These are phyloP conservation scores for Suillus variegatus DNA, from an alignment of 768 basidiomycete genomes.

Conservation along the genomic window DNA sequence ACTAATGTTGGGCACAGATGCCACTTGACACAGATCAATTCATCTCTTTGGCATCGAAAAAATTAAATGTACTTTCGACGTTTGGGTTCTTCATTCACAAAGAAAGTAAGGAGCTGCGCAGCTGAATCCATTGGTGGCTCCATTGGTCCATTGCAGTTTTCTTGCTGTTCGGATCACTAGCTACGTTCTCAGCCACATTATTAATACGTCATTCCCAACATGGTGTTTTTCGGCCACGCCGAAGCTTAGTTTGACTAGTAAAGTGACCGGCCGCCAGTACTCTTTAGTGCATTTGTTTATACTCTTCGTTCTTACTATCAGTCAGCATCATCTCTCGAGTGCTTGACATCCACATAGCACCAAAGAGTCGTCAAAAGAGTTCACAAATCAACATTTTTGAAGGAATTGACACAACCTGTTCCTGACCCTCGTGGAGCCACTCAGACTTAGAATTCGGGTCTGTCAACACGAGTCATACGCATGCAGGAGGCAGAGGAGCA, in stretches of 20 bases:
- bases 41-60: not conserved
- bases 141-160: too few species aligned
- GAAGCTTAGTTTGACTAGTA: not conserved
- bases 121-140: too few species aligned
- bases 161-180: too few species aligned
- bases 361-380: not conserved
- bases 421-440: not conserved
- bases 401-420: not conserved
- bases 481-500: slow-evolving; percentile 62
- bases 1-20: too few species aligned
- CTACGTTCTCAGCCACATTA: not conserved
- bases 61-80: not conserved
- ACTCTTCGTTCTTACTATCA: not conserved
- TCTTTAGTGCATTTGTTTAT: not conserved
- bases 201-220: not conserved
- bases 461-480: slow-evolving; percentile 9
- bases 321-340: not conserved
- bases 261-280: not conserved
- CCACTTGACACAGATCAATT: not conserved
- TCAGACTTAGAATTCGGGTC: not conserved
- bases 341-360: not conserved
- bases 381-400: not conserved
- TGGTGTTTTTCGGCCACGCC: slow-evolving; percentile 2
- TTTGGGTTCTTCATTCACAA: not conserved
- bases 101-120: not conserved